These are phyloP conservation scores for Pluteus cervinus DNA, from an alignment of 768 basidiomycete species.

Conservation along the genomic window DNA sequence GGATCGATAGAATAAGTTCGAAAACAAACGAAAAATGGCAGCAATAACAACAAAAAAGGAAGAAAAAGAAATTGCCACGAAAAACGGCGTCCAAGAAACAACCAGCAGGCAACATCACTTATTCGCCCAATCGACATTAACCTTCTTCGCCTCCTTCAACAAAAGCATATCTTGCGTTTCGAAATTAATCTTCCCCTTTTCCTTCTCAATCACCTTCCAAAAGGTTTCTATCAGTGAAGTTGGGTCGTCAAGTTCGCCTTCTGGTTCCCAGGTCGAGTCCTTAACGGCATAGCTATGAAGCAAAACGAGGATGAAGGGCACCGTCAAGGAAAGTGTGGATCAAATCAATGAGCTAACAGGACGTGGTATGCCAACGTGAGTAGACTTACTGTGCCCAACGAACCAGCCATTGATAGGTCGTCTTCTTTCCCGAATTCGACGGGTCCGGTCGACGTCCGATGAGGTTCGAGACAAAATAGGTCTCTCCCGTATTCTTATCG, in stretches of 20 bases:
- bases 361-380: too few relatives aligned
- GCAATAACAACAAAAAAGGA: background rate
- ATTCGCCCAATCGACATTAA: slow-evolving; percentile 4
- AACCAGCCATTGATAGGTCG: slow-evolving; percentile 25
- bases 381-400: slow-evolving; percentile 33
- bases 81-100: background rate
- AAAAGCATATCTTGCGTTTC: slow-evolving; percentile 18
- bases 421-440: slow-evolving; percentile 16
- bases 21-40: background rate
- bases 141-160: slow-evolving; percentile 24
- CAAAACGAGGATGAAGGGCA: slow-evolving; percentile 1
- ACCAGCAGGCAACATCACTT: slow-evolving; percentile 2
- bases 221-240: slow-evolving; percentile 23
- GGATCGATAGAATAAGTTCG: background rate
- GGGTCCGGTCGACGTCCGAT: slow-evolving; percentile 22
- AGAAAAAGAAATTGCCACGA: background rate
- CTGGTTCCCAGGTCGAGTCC: slow-evolving; percentile 31
- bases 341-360: too few relatives aligned
- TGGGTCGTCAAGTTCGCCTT: slow-evolving; percentile 22
- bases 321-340: background rate
- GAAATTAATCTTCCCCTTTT: slow-evolving; percentile 22
- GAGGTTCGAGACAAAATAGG: slow-evolving; percentile 29
- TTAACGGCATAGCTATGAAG: slow-evolving; percentile 24
- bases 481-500: too few relatives aligned
- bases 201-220: slow-evolving; percentile 16